Evolutionary conservation across 805 yeast genomes (phyloP), one percentile per base, ranked within the genome.

Genomic region (Lachancea sp.): DNA sequence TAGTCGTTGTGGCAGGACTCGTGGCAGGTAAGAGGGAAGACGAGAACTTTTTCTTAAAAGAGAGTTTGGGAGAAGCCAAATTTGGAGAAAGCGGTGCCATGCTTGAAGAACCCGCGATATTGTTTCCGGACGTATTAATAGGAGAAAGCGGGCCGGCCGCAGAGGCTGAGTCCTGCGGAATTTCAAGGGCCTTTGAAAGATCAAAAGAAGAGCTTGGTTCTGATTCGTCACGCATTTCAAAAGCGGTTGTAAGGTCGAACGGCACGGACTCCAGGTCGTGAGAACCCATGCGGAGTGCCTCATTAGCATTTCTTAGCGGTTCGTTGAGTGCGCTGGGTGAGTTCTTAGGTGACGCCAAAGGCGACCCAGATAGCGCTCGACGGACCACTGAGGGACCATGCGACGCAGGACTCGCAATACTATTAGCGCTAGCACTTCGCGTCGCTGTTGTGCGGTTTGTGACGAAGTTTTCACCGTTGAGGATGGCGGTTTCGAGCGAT

Each of bases 171-270:
- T 29, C 33, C 4, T 24, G 29, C 2, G 51, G 52, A n/a, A 56
- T 56, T 42, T 56, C 57, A 24, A 56, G 39, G 5, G 61, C 60
- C 38, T 55, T 55, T 11, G 61, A 55, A n/a, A 56, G 46, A 45
- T 56, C 58, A 30, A 55, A 54, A 13, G 59, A 50, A 5, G 49
- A 47, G 36, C 36, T 31, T 8, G 23, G 32, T 13, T 47, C 48
- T 1, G 42, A 45, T 13, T 25, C 42, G 29, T 36, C 43, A 15
- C 37, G 41, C 17, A 28, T 28, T 16, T 32, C 35, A 7, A 32
- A 29, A 35, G 38, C 12, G 30, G 37, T 22, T 29, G 32, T 3
- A 25, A 35, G 20, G 34, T 29, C 32, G 24, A 26, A 28, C 25
- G 34, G 11, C 32, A 20, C n/a, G 25, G 23, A 25, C 31, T n/a